phyloP scores from a whole-genome alignment of 805 yeast species.

The Candida nitratophila region DNA sequence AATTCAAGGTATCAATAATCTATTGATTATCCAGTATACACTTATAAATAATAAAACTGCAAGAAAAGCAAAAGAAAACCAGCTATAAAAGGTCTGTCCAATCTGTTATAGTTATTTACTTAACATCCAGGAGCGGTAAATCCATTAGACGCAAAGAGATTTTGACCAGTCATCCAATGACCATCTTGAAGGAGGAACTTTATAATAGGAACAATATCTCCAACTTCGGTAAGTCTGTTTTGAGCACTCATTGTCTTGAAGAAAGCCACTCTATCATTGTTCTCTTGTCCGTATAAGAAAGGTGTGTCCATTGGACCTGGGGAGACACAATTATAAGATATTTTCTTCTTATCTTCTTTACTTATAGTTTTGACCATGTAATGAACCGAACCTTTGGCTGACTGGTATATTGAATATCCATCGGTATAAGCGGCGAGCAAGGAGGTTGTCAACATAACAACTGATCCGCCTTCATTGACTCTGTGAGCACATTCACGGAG shows the following conservation, averaged over 20 bases:
- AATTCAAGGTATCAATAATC: too few species aligned
- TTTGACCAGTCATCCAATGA: conserved; percentile 66
- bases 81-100: too few species aligned
- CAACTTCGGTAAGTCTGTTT: conserved; percentile 46
- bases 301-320: conserved; percentile 69
- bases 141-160: conserved; percentile 57
- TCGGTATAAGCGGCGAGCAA: conserved; percentile 59
- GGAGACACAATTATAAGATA: conserved; percentile 50
- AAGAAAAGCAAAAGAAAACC: too few species aligned
- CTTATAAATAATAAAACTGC: too few species aligned
- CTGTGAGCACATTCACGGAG: conserved; percentile 47
- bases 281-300: conserved; percentile 56
- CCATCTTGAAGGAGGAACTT: conserved; percentile 58
- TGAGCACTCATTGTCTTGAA: conserved; percentile 45
- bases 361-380: conserved; percentile 46
- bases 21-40: too few species aligned
- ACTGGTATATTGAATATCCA: conserved; percentile 47
- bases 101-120: too few species aligned
- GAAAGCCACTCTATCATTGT: conserved; percentile 41
- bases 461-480: conserved; percentile 45
- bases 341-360: conserved; percentile 42
- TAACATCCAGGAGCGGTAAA: conserved; percentile 44
- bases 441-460: conserved; percentile 54
- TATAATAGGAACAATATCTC: conserved; percentile 59
- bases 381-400: conserved; percentile 51